phyloP scores from a whole-genome alignment of 2,329 filamentous ascomycete genomes.

The Fusarium sp. region DNA sequence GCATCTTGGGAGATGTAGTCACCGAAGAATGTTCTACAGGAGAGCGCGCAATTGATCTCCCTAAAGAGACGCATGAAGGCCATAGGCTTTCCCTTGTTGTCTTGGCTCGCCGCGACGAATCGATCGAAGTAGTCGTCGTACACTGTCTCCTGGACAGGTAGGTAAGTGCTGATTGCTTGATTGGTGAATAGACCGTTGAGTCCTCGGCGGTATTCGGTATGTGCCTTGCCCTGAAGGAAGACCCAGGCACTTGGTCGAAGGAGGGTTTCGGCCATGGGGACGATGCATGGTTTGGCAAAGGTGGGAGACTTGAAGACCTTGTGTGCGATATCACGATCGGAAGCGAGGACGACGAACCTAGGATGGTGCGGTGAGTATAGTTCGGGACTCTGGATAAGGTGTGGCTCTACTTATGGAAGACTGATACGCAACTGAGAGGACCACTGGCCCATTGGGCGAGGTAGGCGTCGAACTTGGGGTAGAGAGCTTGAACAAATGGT shows the following conservation, averaged over 20 bases:
- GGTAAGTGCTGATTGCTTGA: constrained; percentile 75
- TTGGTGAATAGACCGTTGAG: constrained; percentile 80
- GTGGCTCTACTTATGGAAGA: constrained; percentile 79
- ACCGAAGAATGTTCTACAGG: constrained; percentile 82
- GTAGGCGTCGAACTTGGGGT: constrained; percentile 79
- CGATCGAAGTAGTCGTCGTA: constrained; percentile 76
- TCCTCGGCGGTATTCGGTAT: constrained; percentile 82
- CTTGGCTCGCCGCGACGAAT: constrained; percentile 70
- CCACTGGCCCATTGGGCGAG: constrained; percentile 82
- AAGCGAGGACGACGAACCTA: constrained; percentile 83
- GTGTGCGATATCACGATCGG: constrained; percentile 80
- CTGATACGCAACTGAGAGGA: constrained; percentile 82
- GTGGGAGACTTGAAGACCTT: constrained; percentile 84
- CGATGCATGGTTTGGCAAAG: constrained; percentile 81
- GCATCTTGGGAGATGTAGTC: constrained; percentile 79
- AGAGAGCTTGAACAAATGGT: constrained; percentile 79
- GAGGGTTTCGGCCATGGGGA: constrained; percentile 76
- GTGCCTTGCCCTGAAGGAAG: constrained; percentile 79
- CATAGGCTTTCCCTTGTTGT: constrained; percentile 65
- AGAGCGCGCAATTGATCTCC: constrained; percentile 82
- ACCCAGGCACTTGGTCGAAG: constrained; percentile 80
- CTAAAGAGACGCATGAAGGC: constrained; percentile 79
- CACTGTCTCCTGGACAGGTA: constrained; percentile 79
- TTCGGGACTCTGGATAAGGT: rapidly evolving
- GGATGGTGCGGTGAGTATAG: neutral